phyloP scores from a whole-genome alignment of 495 filamentous ascomycete genomes.

The Choiromyces venosus region DNA sequence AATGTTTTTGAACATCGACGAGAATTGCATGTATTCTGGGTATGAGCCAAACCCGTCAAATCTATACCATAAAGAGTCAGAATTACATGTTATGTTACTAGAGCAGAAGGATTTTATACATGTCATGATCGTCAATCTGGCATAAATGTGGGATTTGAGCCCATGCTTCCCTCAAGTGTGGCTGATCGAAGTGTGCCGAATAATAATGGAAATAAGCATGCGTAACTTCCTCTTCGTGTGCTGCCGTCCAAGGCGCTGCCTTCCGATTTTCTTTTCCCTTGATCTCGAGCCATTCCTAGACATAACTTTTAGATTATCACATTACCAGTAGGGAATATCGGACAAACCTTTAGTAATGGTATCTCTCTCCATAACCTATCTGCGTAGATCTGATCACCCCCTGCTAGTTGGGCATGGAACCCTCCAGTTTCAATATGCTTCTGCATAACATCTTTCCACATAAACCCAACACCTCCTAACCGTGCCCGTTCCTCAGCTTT shows the following conservation, averaged over 20 bases:
- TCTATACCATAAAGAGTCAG: slow-evolving; percentile 47
- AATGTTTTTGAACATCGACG: slow-evolving; percentile 96
- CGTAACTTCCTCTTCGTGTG: slow-evolving; percentile 87
- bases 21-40: slow-evolving; percentile 96
- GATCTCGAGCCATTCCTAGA: slow-evolving; percentile 77
- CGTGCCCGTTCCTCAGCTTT: slow-evolving; percentile 75
- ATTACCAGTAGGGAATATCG: neutral
- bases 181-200: slow-evolving; percentile 93
- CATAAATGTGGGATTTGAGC: slow-evolving; percentile 94
- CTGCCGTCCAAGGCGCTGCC: slow-evolving; percentile 82
- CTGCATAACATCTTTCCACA: slow-evolving; percentile 99
- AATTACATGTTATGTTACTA: neutral
- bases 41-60: slow-evolving; percentile 98
- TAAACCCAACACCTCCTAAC: slow-evolving; percentile 80
- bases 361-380: slow-evolving; percentile 96
- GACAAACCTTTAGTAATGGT: slow-evolving; percentile 60
- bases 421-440: slow-evolving; percentile 94
- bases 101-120: slow-evolving; percentile 59
- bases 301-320: neutral
- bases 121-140: slow-evolving; percentile 94
- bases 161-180: slow-evolving; percentile 86
- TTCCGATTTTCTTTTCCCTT: slow-evolving; percentile 87
- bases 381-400: slow-evolving; percentile 93
- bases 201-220: slow-evolving; percentile 99
- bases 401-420: slow-evolving; percentile 85